phyloP scores from a whole-genome alignment of 164 flowering plant species.

The Warburgia ugandensis region DNA sequence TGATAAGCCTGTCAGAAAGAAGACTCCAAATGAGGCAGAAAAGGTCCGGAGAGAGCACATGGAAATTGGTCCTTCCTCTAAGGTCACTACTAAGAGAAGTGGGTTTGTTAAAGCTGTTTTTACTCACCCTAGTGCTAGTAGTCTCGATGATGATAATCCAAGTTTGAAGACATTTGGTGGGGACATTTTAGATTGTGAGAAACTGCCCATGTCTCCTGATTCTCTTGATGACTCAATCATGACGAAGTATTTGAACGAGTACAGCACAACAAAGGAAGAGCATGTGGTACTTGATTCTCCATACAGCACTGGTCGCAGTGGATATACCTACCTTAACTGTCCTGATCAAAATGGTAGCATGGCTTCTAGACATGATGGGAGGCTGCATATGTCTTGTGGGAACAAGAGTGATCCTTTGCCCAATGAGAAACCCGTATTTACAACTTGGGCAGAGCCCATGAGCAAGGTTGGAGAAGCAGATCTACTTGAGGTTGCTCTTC shows the following conservation, averaged over 20 bases:
- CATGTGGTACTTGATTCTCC: no score
- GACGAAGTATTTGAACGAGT: no score
- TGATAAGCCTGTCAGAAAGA: constrained; percentile 14
- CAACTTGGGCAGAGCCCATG: neutral
- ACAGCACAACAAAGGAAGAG: no score
- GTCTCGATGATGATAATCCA: neutral
- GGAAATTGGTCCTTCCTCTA: constrained; percentile 10
- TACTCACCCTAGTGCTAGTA: neutral
- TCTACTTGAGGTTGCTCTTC: neutral
- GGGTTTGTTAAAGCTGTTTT: neutral
- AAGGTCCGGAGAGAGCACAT: constrained; percentile 5
- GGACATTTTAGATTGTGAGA: no score
- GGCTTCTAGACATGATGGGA: neutral
- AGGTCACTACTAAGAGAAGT: neutral
- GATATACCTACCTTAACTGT: neutral
- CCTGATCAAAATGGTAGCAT: neutral
- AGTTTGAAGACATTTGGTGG: neutral
- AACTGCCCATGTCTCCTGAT: no score
- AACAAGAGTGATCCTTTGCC: neutral
- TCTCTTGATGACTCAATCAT: no score
- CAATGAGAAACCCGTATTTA: neutral
- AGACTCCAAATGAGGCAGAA: constrained; percentile 7
- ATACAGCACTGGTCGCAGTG: no score
- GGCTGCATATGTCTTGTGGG: neutral
- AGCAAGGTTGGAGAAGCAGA: neutral